Percentiles rank a stretch among this genome's conserved stretches.
phyloP scores from a whole-genome alignment of 2,329 filamentous ascomycete genomes.

The Diaporthe citrichinensis region DNA sequence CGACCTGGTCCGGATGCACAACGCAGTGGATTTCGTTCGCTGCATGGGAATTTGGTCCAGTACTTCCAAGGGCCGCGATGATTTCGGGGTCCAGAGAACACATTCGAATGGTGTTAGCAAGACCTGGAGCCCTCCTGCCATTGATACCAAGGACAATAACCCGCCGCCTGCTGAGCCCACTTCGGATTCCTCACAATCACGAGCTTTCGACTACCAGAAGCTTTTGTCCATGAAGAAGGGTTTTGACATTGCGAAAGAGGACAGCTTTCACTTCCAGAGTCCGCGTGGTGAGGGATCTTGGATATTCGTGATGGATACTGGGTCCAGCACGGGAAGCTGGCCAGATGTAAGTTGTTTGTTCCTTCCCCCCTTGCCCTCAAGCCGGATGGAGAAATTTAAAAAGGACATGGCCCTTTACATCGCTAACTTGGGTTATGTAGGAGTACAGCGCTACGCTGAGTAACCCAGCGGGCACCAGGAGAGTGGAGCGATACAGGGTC shows the following conservation, averaged over 20 bases:
- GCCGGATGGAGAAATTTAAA: not conserved
- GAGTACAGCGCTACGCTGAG: not conserved
- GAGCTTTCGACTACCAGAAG: not conserved
- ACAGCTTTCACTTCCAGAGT: not conserved
- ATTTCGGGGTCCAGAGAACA: not conserved
- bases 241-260: not conserved
- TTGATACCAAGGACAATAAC: not conserved
- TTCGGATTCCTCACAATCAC: not conserved
- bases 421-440: not conserved
- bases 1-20: not conserved
- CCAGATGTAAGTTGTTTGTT: not conserved
- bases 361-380: not conserved
- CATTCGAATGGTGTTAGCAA: not conserved
- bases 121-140: not conserved
- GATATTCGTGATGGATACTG: not conserved
- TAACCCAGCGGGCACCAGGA: not conserved
- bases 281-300: not conserved
- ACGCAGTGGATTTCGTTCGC: not conserved
- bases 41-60: not conserved
- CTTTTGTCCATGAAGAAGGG: slow-evolving; percentile 7
- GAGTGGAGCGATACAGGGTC: not conserved
- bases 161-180: not conserved
- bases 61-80: not conserved
- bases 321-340: not conserved
- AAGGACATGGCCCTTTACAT: too few species aligned